Evolutionary conservation across 768 basidiomycete species (phyloP), one percentile per base, ranked within the genome.

Genomic region (Kwoniella bestiolae): DNA sequence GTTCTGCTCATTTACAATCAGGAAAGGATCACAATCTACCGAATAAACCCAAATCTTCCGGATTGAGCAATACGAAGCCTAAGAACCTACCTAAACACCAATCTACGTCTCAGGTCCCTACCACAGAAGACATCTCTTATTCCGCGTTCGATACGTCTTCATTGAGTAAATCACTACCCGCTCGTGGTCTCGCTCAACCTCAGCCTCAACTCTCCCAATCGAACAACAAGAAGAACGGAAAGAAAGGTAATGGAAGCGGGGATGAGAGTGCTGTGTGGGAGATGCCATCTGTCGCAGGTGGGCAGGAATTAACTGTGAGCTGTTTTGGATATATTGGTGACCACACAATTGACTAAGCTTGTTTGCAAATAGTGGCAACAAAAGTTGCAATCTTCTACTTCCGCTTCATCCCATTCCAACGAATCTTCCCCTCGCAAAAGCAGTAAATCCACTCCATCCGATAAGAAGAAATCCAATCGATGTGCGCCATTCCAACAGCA

Each of bases 251-350:
- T 18, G 60, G 56, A 11, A 68, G 61, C 41, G 66, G 56, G 49
- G 72, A 76, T 47, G 74, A 76, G 44, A 69, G 67, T 63, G 50
- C 63, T 23, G 70, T 76, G 6, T 76, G 74, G 74, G 74, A 76
- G 28, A 73, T 71, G 74, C 74, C 74, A 6, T 49, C 56, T 14
- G 63, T 63, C 7, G 53, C 59, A 25, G 72, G 67, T 5, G 58
- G 60, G 11, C 67, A 73, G 68, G 68, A 66, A 35, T 49, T 70
- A 31, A 75, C 74, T 25, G 73, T 75, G 46, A 62, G 73, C 69
- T 23, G 12, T 35, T 56, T 3, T 56, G 38, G n/a, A n/a, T n/a
- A n/a, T n/a, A 7, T 31, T 49, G 47, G 16, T 21, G 11, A 31
- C 28, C 38, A 16, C 5, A 29, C 5, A 3, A 26, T 26, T 31